Base-by-base conservation (phyloP, 305 asterid species). In the Fraxinus nigra region DNA sequence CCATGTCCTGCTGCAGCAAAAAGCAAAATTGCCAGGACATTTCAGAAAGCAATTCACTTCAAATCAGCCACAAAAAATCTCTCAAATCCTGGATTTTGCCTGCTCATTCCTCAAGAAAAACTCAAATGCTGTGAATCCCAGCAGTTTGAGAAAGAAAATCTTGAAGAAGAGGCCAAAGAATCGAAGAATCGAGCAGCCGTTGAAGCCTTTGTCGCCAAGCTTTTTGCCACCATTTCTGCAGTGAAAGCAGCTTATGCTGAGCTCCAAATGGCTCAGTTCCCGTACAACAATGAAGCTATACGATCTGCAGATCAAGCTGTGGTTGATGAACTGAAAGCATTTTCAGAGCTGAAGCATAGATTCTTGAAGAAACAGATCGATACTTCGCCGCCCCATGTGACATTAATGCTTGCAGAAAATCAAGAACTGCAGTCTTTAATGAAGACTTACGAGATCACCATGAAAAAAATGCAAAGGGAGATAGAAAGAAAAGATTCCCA, bases 211-310 rank as follows among this genome's bases (percentile, higher is more conserved):
- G 84, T 93, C 51, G 98, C 98, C 37, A 94, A 93, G 87, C 96
- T 95, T 38, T 95, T 95, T 85, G 99, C 99, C 70, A 87, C 97
- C 1, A 32, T 94, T 78, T 95, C 99, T 0, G 87, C 97, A 5
- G 89, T 87, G 0, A 95, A 95, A 76, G 99, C 99, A 1, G 97
- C 99, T 43, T 95, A 95, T 80, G 99, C 99, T 4, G 95, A 93
- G 91, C 92, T 94, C 4, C 99, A 95, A 83, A 85, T 94, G 89
- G 97, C 99, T n/a, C 99, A 95, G 94, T 93, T 91, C 8, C 98
- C 98, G 11, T 94, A 93, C 87, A 89, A 86, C 86, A 63, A 77
- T 48, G 97, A 87, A 11, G 98, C 97, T 26, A 87, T 95, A 16
- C 98, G 90, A 18, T 79, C 88, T 1, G 97, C 99, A 37, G 99